Evolutionary conservation across 192 early-diverging fungal species (phyloP).

Genomic region (Entophlyctis helioformis): DNA sequence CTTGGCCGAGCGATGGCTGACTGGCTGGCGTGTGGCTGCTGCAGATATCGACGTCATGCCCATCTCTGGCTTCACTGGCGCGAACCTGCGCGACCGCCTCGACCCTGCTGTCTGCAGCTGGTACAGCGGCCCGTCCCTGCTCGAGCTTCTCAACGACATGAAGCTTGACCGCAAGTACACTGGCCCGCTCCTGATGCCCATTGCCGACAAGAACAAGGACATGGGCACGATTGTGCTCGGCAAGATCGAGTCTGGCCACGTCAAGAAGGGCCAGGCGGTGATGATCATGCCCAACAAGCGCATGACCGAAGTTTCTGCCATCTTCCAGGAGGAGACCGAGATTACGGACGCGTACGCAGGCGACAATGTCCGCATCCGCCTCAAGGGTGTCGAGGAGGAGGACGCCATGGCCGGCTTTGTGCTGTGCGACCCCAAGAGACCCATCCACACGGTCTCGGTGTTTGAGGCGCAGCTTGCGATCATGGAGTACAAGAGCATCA

Average conservation of each 20-base stretch:
- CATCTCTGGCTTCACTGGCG: conserved; percentile 93
- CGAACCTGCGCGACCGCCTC: conserved; percentile 84
- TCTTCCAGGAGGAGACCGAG: conserved; percentile 80
- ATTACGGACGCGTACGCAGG: conserved; percentile 62
- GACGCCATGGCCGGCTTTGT: conserved; percentile 81
- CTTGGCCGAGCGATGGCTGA: no score
- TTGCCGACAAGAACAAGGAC: conserved; percentile 94
- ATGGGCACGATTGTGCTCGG: conserved; percentile 95
- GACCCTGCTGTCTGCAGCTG: conserved; percentile 48
- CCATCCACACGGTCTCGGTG: conserved; percentile 61
- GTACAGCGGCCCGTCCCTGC: conserved; percentile 75
- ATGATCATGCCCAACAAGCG: conserved; percentile 88
- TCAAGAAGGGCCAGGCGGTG: conserved; percentile 78
- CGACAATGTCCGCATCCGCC: conserved; percentile 85
- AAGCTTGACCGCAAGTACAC: conserved; percentile 77
- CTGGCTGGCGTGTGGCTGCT: background rate
- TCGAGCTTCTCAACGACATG: conserved; percentile 76
- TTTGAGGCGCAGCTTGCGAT: conserved; percentile 87
- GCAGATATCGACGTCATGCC: conserved; percentile 78
- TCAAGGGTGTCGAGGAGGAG: conserved; percentile 92
- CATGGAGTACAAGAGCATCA: conserved; percentile 90
- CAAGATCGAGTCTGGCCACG: conserved; percentile 88
- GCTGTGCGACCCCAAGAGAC: conserved; percentile 62
- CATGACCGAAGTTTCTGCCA: conserved; percentile 57
- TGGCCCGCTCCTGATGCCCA: conserved; percentile 86